Evolutionary conservation across 148 eudicot species (phyloP), one percentile per base, ranked within the genome.

Genomic region (Salicornia ramosissima): DNA sequence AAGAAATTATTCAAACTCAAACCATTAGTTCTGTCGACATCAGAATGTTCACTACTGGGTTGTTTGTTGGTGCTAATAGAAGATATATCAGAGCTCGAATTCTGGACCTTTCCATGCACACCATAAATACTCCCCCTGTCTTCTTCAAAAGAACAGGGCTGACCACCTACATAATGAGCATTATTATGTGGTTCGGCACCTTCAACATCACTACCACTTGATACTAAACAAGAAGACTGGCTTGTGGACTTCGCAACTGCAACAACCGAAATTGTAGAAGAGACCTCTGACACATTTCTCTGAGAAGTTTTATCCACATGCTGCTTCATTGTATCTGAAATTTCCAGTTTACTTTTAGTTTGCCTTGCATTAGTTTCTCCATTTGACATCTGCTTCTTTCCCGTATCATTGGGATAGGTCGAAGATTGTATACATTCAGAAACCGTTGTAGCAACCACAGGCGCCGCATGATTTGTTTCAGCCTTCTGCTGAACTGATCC

Each of bases 401-500:
- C 82, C 45, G 52, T 61, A 68, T 79, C 86, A 77, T 36, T 71
- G 15, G 72, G 75, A 63, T 67, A 64, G 33, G 31, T 8, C 24
- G 86, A 71, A 60, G 71, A 61, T 59, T 77, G 83, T 54, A 71
- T 56, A 34, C 75, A 36, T 52, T 74, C 66, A 51, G 80, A 70
- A 73, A 77, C 80, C 30, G 79, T 76, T 26, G 87, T 77, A 39
- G 89, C 81, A 40, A 72, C 54, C 64, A 77, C 75, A 31, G 68
- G 66, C 34, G 82, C 67, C 71, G 57, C 80, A 77, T 71, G 64
- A 33, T 36, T 13, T 69, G 76, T 54, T 62, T 83, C 96, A 55
- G 82, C 62, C 61, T 85, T 90, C 77, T 82, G 88, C 62, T 78
- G 85, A 49, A 78, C 54, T 52, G 82, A 83, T 69, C 81, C 87